These are phyloP conservation scores for Leishmania major DNA, from an alignment of 208 protist genomes.

Conservation along the genomic window DNA sequence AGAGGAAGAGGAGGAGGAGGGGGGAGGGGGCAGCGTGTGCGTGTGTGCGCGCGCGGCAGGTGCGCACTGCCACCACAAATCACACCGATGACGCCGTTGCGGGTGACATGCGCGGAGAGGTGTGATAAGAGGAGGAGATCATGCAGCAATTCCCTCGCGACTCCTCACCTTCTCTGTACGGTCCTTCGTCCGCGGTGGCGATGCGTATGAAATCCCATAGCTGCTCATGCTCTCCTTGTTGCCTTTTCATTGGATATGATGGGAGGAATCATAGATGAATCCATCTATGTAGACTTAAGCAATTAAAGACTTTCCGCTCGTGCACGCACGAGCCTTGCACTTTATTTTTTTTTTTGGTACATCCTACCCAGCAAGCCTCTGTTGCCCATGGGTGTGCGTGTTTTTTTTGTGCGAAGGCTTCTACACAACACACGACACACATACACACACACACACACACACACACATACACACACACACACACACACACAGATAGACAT, in stretches of 20 bases:
- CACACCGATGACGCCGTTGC: background rate
- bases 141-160: background rate
- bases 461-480: too few relatives aligned
- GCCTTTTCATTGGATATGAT: background rate
- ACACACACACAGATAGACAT: too few relatives aligned
- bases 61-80: background rate
- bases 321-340: background rate
- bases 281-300: background rate
- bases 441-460: too few relatives aligned
- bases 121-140: background rate
- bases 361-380: too few relatives aligned
- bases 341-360: background rate
- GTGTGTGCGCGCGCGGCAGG: background rate
- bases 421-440: too few relatives aligned
- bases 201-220: background rate
- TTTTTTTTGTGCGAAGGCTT: too few relatives aligned
- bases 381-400: too few relatives aligned
- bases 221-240: background rate
- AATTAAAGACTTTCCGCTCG: background rate
- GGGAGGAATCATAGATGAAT: too few relatives aligned
- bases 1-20: background rate
- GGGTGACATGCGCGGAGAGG: background rate
- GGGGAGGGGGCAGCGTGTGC: background rate
- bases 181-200: background rate
- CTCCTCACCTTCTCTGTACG: background rate